Conservation (phyloP, 2,329 filamentous ascomycete species). For the Ascochyta clinopodiicola region DNA sequence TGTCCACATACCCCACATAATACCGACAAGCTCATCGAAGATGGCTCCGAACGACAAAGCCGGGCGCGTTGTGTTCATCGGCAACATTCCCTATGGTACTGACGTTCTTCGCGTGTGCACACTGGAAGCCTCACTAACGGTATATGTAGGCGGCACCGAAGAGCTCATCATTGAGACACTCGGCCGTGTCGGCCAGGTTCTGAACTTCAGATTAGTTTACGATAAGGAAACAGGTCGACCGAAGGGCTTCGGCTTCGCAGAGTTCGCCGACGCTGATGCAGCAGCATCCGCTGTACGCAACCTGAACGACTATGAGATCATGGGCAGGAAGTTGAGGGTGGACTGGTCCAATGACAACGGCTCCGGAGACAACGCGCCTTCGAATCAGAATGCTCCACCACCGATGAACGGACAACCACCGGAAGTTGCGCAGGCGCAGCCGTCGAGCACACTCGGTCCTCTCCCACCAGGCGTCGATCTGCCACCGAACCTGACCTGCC, state of each 20-base stretch:
- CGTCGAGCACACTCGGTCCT: constrained; percentile 70
- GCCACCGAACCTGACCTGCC: constrained; percentile 79
- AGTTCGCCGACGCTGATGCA: constrained; percentile 90
- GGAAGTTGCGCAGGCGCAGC: constrained; percentile 43
- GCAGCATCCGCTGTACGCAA: constrained; percentile 95
- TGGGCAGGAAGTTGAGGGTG: constrained; percentile 91
- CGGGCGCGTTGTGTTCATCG: constrained; percentile 82
- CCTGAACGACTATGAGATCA: constrained; percentile 92
- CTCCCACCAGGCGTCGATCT: constrained; percentile 86
- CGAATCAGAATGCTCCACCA: constrained; percentile 55
- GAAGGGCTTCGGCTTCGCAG: constrained; percentile 96
- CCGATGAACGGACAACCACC: constrained; percentile 52
- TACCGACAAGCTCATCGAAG: background rate
- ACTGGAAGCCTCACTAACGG: constrained; percentile 20
- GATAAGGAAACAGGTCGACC: constrained; percentile 93
- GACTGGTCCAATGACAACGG: constrained; percentile 95
- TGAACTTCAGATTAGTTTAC: constrained; percentile 92
- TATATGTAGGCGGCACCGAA: constrained; percentile 79
- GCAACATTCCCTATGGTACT: constrained; percentile 82
- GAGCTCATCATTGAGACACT: constrained; percentile 96
- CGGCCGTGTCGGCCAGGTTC: constrained; percentile 84
- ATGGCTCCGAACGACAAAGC: constrained; percentile 66
- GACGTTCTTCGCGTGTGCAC: constrained; percentile 1
- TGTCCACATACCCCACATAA: background rate
- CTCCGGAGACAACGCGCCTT: constrained; percentile 61